Base-by-base conservation (phyloP, 2,329 filamentous ascomycete species). In the Harringtonia aguacate region DNA sequence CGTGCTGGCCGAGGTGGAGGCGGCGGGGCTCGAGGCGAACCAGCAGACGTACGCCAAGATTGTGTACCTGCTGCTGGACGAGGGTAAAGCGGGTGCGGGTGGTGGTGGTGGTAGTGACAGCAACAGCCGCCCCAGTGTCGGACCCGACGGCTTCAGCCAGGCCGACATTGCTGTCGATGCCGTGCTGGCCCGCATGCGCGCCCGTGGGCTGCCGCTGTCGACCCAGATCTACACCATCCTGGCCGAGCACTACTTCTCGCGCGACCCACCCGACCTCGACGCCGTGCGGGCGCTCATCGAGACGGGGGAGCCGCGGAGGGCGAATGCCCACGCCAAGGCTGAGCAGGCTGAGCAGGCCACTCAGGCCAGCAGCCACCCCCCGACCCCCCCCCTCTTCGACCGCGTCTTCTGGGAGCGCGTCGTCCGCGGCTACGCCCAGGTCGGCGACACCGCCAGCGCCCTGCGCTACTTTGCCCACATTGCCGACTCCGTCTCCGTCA, bases 171-270 rank as follows among this genome's bases (percentile, higher is more conserved):
- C 77, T 44, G 72, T 84, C 14, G 69, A 72, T 36, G 69, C 69
- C 2, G 69, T 90, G 8, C 68, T 87, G 36, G 61, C 66, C 1
- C 75, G 82, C 58, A 83, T 92, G 71, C 62, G 64, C 41, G 52
- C 55, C 7, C 62, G 67, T 21, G 70, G 72, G 18, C 55, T 81
- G 36, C 57, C 69, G 39, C 69, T 77, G 3, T 75, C 74, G 4
- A 61, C 76, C 2, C 73, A 86, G 52, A 84, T 87, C 55, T 84
- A 84, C 64, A 89, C 84, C 21, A 84, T 81, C 54, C 72, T 92
- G 18, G 66, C 84, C 37, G 74, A 81, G 37, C 70, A 83, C 56
- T 81, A 81, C 56, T 82, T 89, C 56, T 55, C 66, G 9, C 70
- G 68, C 41, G 48, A 62, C 1, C 75, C 77, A 3, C 77, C 80